Conservation (phyloP, 345 rosid genomes). For the Camelina sativa region DNA sequence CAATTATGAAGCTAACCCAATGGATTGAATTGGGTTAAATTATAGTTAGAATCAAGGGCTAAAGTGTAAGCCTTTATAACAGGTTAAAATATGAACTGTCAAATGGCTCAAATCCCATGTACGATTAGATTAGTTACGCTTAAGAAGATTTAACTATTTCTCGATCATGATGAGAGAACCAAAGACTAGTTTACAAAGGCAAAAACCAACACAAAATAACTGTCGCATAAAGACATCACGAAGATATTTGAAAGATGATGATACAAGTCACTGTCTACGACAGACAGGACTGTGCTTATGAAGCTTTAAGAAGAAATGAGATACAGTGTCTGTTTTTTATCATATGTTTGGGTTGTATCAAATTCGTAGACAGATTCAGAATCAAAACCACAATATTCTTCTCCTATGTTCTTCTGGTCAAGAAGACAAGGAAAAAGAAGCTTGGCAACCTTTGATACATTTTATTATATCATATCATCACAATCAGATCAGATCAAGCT, state of each 20-base stretch:
- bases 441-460: constrained; percentile 11
- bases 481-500: constrained; percentile 41
- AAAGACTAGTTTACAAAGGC: neutral
- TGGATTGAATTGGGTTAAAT: neutral
- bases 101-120: no score
- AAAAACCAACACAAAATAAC: neutral
- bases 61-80: constrained; percentile 15
- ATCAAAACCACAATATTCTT: constrained; percentile 25
- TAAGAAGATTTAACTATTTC: no score
- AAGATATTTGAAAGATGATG: constrained; percentile 3
- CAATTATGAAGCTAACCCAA: constrained; percentile 37
- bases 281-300: constrained; percentile 1
- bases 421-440: constrained; percentile 19
- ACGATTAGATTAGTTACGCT: no score
- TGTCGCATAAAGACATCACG: neutral
- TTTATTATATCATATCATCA: neutral
- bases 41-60: neutral
- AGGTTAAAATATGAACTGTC: no score
- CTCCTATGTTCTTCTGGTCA: constrained; percentile 24
- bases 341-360: constrained; percentile 22
- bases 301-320: constrained; percentile 23
- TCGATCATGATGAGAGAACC: neutral
- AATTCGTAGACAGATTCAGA: constrained; percentile 34
- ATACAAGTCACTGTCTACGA: neutral
- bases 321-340: constrained; percentile 6